Evolutionary conservation across 2,329 filamentous ascomycete genomes (phyloP).

Genomic region (Aspergillus thermomutatus): DNA sequence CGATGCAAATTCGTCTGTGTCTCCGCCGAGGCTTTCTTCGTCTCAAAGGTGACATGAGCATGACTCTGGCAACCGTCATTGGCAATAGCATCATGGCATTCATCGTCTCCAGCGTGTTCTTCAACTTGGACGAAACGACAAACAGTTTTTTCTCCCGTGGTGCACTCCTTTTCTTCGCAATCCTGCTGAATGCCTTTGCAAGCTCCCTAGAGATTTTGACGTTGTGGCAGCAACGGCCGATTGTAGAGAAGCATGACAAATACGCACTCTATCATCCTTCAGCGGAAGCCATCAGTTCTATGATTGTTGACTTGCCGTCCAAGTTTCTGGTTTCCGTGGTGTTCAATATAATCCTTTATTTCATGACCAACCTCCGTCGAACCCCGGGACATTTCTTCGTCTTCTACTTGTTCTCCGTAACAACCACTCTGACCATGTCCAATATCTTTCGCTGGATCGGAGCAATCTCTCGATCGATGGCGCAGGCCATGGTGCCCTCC

Average conservation of each 20-base stretch:
- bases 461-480: slow-evolving; percentile 65
- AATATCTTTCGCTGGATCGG: slow-evolving; percentile 81
- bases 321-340: slow-evolving; percentile 68
- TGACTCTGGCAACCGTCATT: slow-evolving; percentile 61
- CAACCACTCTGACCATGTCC: slow-evolving; percentile 72
- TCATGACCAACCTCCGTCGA: slow-evolving; percentile 77
- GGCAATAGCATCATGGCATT: slow-evolving; percentile 72
- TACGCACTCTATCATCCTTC: slow-evolving; percentile 90
- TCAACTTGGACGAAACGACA: slow-evolving; percentile 63
- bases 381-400: slow-evolving; percentile 78
- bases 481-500: slow-evolving; percentile 55
- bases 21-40: slow-evolving; percentile 74
- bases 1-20: slow-evolving; percentile 72
- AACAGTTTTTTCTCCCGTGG: slow-evolving; percentile 73
- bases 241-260: slow-evolving; percentile 83
- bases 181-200: slow-evolving; percentile 78
- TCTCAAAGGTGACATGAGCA: slow-evolving; percentile 68
- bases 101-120: slow-evolving; percentile 76
- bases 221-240: slow-evolving; percentile 82
- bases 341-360: slow-evolving; percentile 81
- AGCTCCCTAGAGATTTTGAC: slow-evolving; percentile 77
- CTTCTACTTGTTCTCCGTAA: slow-evolving; percentile 74
- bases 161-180: slow-evolving; percentile 77
- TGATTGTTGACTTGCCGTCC: slow-evolving; percentile 80
- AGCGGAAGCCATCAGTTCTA: slow-evolving; percentile 81